Evolutionary conservation across 192 early-diverging fungal species (phyloP).

Genomic region (Cetraspora pellucida): DNA sequence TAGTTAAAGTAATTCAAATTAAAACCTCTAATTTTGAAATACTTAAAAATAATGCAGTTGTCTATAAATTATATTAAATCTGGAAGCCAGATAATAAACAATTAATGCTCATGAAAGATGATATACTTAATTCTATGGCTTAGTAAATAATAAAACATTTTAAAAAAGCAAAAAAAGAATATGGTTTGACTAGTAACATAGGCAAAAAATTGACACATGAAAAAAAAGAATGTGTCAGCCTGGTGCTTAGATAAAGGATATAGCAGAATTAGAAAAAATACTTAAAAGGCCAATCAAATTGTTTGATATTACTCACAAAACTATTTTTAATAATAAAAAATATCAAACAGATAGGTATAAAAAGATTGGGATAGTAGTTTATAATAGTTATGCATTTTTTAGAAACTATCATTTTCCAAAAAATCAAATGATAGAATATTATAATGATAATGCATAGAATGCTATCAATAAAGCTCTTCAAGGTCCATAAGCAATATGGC

Average conservation of each 20-base stretch:
- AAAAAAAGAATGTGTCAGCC: constrained; percentile 7
- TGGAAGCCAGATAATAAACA: constrained; percentile 9
- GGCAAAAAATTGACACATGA: constrained; percentile 11
- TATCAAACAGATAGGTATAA: constrained; percentile 11
- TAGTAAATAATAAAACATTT: constrained; percentile 14
- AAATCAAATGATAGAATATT: constrained; percentile 23
- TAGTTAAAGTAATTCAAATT: not conserved
- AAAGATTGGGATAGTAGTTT: constrained; percentile 9
- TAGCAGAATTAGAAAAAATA: constrained; percentile 32
- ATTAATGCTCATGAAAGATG: constrained; percentile 29
- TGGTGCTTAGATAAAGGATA: constrained; percentile 4
- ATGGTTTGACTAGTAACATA: constrained; percentile 9
- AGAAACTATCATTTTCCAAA: constrained; percentile 29
- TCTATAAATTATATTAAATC: constrained; percentile 22
- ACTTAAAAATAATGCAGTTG: constrained; percentile 21
- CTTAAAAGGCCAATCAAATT: constrained; percentile 13
- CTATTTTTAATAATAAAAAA: constrained; percentile 25
- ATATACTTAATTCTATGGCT: constrained; percentile 14
- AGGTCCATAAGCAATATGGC: constrained; percentile 22
- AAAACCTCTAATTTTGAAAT: not conserved
- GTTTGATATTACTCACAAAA: constrained; percentile 15
- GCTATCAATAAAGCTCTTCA: constrained; percentile 27
- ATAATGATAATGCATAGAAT: constrained; percentile 15
- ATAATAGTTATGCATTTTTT: not conserved
- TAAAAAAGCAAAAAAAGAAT: constrained; percentile 11